Percentiles rank a stretch among this genome's conserved stretches.
phyloP scores from a whole-genome alignment of 768 basidiomycete species.

The Leccinum truebloodii region DNA sequence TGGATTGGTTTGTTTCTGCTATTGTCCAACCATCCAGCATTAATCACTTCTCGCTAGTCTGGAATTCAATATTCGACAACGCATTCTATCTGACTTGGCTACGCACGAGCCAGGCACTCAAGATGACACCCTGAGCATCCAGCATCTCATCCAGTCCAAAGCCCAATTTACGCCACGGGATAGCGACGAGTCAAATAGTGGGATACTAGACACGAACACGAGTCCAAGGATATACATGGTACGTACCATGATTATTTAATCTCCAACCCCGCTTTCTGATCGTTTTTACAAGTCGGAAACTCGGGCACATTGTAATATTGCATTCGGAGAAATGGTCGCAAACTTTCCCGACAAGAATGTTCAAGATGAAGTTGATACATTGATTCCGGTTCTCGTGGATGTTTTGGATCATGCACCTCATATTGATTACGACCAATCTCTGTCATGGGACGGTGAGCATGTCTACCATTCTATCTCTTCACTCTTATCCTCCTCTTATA shows the following conservation, averaged over 20 bases:
- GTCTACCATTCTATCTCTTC: neutral
- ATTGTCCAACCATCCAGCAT: neutral
- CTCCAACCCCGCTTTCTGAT: constrained; percentile 1
- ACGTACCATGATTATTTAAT: constrained; percentile 17
- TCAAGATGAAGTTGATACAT: constrained; percentile 46
- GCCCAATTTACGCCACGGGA: constrained; percentile 45
- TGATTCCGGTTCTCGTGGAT: constrained; percentile 63
- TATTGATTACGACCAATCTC: constrained; percentile 73
- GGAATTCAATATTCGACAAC: constrained; percentile 77
- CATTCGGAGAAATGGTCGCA: constrained; percentile 76
- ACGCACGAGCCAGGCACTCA: constrained; percentile 49
- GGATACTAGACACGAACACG: constrained; percentile 24
- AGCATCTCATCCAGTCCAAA: constrained; percentile 61
- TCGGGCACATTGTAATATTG: constrained; percentile 76
- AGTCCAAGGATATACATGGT: constrained; percentile 57
- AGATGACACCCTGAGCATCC: constrained; percentile 48
- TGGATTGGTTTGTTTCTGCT: constrained; percentile 49
- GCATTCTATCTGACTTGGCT: constrained; percentile 75
- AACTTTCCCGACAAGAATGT: constrained; percentile 60
- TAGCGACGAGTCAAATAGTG: constrained; percentile 13
- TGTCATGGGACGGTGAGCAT: constrained; percentile 76
- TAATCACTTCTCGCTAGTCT: constrained; percentile 44
- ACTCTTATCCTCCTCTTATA: constrained; percentile 30
- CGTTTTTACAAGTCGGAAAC: constrained; percentile 56
- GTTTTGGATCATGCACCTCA: constrained; percentile 71